A percentile compares a stretch with the other conserved stretches of the same genome.
phyloP scores from a whole-genome alignment of 192 early-diverging fungal species.

The Geranomyces variabilis region DNA sequence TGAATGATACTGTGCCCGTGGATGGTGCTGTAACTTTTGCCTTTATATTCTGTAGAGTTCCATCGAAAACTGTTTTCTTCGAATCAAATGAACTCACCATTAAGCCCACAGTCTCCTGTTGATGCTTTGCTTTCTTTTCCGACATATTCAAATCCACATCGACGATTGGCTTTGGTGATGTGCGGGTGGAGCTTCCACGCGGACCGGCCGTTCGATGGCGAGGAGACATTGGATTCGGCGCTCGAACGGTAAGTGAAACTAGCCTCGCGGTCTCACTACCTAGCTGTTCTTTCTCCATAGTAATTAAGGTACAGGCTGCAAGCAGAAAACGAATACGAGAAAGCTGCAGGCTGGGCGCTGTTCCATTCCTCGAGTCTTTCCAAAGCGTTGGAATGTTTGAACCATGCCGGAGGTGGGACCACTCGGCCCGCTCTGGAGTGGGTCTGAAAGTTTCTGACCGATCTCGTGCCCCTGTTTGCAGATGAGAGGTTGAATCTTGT shows the following conservation, averaged over 20 bases:
- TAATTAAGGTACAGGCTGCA: conserved; percentile 60
- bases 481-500: conserved; percentile 84
- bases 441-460: too few species aligned
- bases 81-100: neutral
- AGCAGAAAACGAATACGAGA: conserved; percentile 68
- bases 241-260: conserved; percentile 29
- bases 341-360: conserved; percentile 86
- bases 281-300: neutral
- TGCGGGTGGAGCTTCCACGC: conserved; percentile 58
- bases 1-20: too few species aligned
- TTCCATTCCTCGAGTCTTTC: conserved; percentile 76
- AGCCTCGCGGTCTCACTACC: neutral
- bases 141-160: conserved; percentile 35
- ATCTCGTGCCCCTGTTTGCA: too few species aligned
- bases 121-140: conserved; percentile 22
- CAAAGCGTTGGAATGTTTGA: conserved; percentile 73
- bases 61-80: neutral
- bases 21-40: neutral
- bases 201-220: neutral
- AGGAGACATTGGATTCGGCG: conserved; percentile 45
- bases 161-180: conserved; percentile 49
- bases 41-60: neutral
- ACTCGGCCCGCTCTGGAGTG: too few species aligned
- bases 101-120: neutral
- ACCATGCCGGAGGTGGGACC: conserved; percentile 41